Conservation (phyloP, 805 yeast species). For the Metschnikowia arizonensis region DNA sequence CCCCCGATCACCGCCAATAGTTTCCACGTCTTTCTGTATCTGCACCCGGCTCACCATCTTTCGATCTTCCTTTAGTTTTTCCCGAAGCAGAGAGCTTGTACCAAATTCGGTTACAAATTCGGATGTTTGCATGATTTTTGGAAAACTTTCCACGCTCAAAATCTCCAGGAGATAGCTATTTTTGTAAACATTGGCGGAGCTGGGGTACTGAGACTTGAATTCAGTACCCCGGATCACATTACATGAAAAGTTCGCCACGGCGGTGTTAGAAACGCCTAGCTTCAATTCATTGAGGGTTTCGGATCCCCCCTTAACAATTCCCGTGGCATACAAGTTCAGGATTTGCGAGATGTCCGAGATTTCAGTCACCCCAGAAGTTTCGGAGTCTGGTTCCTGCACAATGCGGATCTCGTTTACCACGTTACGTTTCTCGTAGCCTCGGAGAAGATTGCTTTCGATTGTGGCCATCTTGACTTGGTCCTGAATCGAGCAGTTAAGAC, state of each 20-base stretch:
- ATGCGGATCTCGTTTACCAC: slow-evolving; percentile 40
- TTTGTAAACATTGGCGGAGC: slow-evolving; percentile 4
- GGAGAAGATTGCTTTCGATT: slow-evolving; percentile 41
- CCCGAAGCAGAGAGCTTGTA: slow-evolving; percentile 22
- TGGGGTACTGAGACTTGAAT: neutral
- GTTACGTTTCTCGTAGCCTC: slow-evolving; percentile 42
- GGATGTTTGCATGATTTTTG: slow-evolving; percentile 16
- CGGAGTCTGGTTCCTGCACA: neutral
- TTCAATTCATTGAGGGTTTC: neutral
- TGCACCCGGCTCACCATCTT: slow-evolving; percentile 14
- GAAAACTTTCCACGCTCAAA: slow-evolving; percentile 27
- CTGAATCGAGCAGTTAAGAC: slow-evolving; percentile 35
- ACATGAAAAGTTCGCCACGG: neutral
- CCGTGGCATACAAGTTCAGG: neutral
- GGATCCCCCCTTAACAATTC: neutral
- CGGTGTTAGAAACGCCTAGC: neutral
- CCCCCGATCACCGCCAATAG: slow-evolving; percentile 46
- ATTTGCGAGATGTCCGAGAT: neutral
- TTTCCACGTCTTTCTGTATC: slow-evolving; percentile 19
- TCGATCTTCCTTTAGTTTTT: slow-evolving; percentile 27
- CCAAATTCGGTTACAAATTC: slow-evolving; percentile 22
- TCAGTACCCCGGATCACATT: neutral
- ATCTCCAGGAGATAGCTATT: slow-evolving; percentile 21
- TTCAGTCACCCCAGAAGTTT: no score
- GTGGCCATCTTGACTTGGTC: slow-evolving; percentile 37